Evolutionary conservation across 768 basidiomycete species (phyloP).

Genomic region (Daedalea quercina): DNA sequence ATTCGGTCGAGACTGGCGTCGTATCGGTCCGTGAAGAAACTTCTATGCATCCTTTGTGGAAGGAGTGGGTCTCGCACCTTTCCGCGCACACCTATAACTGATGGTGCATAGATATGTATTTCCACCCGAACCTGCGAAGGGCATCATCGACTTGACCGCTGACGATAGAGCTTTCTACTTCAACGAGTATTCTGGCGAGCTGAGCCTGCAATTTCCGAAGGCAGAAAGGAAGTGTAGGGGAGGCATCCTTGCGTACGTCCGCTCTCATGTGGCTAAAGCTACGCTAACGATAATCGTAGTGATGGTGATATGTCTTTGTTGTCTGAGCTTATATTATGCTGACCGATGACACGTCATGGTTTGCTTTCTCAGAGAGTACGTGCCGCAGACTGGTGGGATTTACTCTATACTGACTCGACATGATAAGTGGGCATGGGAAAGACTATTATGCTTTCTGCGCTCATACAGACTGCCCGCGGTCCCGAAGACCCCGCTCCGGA

Average conservation of each 20-base stretch:
- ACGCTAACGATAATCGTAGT: neutral
- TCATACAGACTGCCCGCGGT: constrained; percentile 73
- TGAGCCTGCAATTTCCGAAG: constrained; percentile 79
- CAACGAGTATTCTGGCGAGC: constrained; percentile 87
- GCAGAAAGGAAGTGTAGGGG: constrained; percentile 73
- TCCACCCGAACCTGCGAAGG: constrained; percentile 49
- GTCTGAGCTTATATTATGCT: neutral
- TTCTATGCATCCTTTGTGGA: constrained; percentile 93
- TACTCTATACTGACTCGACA: no score
- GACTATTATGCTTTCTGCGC: constrained; percentile 87
- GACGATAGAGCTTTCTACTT: constrained; percentile 82
- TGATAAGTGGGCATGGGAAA: constrained; percentile 96
- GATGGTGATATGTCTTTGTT: constrained; percentile 2
- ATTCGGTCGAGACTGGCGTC: constrained; percentile 73
- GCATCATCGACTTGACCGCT: constrained; percentile 70
- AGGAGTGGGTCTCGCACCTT: constrained; percentile 54
- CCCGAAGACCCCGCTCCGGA: constrained; percentile 30
- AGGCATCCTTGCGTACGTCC: constrained; percentile 77
- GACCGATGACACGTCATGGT: neutral
- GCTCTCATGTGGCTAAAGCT: neutral
- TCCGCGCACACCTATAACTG: constrained; percentile 7
- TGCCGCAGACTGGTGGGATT: neutral
- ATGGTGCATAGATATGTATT: constrained; percentile 57
- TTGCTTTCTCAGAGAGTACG: constrained; percentile 11
- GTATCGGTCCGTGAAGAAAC: constrained; percentile 58